These are phyloP conservation scores for Helianthus tuberosus DNA, from an alignment of 129 eudicot species.

Conservation along the genomic window DNA sequence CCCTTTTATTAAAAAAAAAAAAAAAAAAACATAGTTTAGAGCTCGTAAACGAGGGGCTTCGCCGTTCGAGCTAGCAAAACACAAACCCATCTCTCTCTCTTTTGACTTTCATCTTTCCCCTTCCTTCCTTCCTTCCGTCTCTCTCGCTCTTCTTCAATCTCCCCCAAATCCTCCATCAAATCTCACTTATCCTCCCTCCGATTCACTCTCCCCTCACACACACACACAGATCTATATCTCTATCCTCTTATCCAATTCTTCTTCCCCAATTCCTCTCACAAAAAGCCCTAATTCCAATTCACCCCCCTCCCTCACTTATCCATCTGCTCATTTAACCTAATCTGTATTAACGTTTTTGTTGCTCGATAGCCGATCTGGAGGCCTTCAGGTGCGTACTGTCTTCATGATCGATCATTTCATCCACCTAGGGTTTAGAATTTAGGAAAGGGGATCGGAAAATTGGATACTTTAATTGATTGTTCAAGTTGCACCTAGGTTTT, in stretches of 20 bases:
- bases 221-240: constrained; percentile 36
- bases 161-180: constrained; percentile 21
- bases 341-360: constrained; percentile 17
- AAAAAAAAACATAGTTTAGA: no score
- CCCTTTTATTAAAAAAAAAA: no score
- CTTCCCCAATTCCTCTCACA: constrained; percentile 1
- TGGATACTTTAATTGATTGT: constrained; percentile 32
- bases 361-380: constrained; percentile 36
- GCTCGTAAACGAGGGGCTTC: no score
- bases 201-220: no score
- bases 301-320: not conserved
- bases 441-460: constrained; percentile 39
- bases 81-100: no score
- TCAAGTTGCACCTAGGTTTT: not conserved
- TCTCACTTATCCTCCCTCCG: constrained; percentile 17
- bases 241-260: constrained; percentile 8
- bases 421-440: constrained; percentile 37
- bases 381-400: constrained; percentile 7
- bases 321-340: not conserved
- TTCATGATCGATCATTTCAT: constrained; percentile 27
- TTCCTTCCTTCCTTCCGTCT: constrained; percentile 5
- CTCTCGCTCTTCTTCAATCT: constrained; percentile 31
- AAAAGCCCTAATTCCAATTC: constrained; percentile 42
- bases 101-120: constrained; percentile 14
- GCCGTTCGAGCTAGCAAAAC: no score